These are phyloP conservation scores for Apium graveolens DNA, from an alignment of 129 eudicot genomes.

Conservation along the genomic window DNA sequence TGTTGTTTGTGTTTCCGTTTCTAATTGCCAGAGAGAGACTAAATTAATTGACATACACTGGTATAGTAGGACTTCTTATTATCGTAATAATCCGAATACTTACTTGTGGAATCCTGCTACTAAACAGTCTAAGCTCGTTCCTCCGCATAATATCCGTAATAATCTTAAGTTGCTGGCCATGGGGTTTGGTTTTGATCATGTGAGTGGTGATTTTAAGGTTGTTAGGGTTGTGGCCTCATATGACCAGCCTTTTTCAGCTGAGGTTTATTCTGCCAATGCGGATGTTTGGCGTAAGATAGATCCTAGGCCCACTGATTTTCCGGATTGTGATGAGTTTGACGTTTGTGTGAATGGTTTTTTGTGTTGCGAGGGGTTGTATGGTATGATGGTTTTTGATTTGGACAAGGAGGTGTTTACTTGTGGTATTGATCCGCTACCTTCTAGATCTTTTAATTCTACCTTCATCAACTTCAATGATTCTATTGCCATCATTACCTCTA, in stretches of 20 bases:
- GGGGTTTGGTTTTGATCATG: background rate
- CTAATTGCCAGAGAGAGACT: background rate
- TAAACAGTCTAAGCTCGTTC: background rate
- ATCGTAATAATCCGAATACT: background rate
- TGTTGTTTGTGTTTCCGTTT: background rate
- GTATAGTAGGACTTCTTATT: accelerated
- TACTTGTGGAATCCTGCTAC: background rate
- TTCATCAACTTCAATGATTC: background rate
- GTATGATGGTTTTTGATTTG: background rate
- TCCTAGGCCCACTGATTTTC: background rate
- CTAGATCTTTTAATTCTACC: background rate
- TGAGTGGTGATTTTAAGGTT: background rate
- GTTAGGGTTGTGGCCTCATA: background rate
- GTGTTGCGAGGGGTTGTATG: background rate
- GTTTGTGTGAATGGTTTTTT: background rate
- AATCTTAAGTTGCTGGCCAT: too few species aligned
- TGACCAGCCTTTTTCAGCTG: background rate
- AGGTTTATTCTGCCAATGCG: background rate
- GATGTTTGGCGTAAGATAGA: background rate
- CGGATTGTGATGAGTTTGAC: background rate
- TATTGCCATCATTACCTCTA: background rate
- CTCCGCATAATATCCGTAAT: background rate
- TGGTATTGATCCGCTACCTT: background rate
- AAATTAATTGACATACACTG: accelerated
- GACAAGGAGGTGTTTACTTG: background rate